Conservation (phyloP, 1,139 yeast genomes). For the Sugiyamaella novakii region DNA sequence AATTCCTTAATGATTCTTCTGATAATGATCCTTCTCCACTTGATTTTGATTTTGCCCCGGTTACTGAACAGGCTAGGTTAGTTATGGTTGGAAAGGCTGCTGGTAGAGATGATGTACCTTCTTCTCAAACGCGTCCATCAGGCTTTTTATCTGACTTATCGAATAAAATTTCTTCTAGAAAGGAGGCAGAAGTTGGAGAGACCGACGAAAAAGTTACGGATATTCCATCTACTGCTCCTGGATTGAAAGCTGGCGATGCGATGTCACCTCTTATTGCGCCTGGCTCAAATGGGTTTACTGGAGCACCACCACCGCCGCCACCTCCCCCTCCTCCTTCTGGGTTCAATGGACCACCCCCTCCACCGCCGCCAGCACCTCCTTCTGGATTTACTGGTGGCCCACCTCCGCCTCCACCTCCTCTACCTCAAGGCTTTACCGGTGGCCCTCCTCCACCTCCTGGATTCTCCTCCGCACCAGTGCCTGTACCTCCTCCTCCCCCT, state of each 20-base stretch:
- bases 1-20: constrained; percentile 30
- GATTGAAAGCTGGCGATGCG: constrained; percentile 21
- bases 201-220: too few relatives aligned
- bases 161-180: constrained; percentile 15
- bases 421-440: constrained; percentile 29
- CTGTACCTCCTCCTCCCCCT: constrained; percentile 40
- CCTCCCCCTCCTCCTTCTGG: constrained; percentile 38
- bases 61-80: constrained; percentile 32
- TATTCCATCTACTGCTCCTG: too few relatives aligned
- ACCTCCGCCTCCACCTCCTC: constrained; percentile 43
- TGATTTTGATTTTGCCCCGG: constrained; percentile 19
- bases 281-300: constrained; percentile 19
- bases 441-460: constrained; percentile 24
- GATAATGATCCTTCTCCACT: constrained; percentile 11
- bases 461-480: constrained; percentile 28
- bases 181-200: constrained; percentile 1
- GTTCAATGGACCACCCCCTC: constrained; percentile 18
- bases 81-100: constrained; percentile 28
- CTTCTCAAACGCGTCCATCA: constrained; percentile 12
- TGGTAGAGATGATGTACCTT: constrained; percentile 20
- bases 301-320: constrained; percentile 41
- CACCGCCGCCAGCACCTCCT: constrained; percentile 35
- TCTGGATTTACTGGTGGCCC: constrained; percentile 29
- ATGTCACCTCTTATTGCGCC: constrained; percentile 20
- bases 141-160: constrained; percentile 23